Evolutionary conservation across 108 stramenopile species (phyloP).

Genomic region (Skeletonema menzelii): DNA sequence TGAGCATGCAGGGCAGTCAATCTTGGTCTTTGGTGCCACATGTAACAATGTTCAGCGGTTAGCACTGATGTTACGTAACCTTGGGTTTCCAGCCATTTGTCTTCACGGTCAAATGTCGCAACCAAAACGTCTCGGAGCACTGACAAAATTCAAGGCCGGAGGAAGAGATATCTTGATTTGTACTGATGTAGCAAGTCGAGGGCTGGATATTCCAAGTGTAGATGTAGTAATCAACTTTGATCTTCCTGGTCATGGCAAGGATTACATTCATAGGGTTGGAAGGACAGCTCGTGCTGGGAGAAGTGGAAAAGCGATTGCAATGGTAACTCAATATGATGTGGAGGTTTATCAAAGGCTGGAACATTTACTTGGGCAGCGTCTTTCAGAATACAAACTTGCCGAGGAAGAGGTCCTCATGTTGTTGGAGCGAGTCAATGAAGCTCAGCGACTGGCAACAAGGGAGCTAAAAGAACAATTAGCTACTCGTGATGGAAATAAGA

Average conservation of each 20-base stretch:
- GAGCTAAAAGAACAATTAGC: constrained; percentile 89
- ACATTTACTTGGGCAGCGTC: constrained; percentile 82
- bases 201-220: constrained; percentile 94
- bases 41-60: constrained; percentile 96
- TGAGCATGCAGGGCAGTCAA: constrained; percentile 95
- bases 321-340: constrained; percentile 99
- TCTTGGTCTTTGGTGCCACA: constrained; percentile 96
- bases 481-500: constrained; percentile 40
- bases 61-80: constrained; percentile 93
- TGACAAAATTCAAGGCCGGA: constrained; percentile 93
- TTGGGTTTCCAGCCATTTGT: constrained; percentile 96
- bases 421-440: constrained; percentile 95
- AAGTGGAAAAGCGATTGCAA: constrained; percentile 94
- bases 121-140: constrained; percentile 95
- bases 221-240: constrained; percentile 98
- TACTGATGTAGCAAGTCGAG: constrained; percentile 98
- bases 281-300: constrained; percentile 96
- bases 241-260: constrained; percentile 94
- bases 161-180: constrained; percentile 87
- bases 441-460: constrained; percentile 89
- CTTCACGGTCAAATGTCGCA: constrained; percentile 99
- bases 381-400: constrained; percentile 79
- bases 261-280: constrained; percentile 98
- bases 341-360: constrained; percentile 98
- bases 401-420: constrained; percentile 94